Evolutionary conservation across 179 eudicot genomes (phyloP), one percentile per base, ranked within the genome.

Genomic region (Actinidia arguta): DNA sequence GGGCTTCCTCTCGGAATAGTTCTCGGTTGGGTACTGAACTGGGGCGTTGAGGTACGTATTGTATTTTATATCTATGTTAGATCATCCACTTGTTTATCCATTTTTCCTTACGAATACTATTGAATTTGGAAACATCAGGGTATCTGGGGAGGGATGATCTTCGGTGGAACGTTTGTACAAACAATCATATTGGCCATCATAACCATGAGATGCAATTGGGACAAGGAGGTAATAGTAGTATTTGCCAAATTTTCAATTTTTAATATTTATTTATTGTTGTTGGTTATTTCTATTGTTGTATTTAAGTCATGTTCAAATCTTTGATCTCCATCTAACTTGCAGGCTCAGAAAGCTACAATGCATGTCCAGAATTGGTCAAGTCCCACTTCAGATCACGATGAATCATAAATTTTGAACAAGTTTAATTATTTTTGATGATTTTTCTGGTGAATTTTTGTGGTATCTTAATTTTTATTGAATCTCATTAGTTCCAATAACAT

Each of bases 101-200:
- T 27, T 25, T 47, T 47, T 48, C 0, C 36, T 50, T 14, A 2
- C 9, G 25, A 22, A n/a, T n/a, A n/a, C 1, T 13, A 50, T 8
- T 75, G 66, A n/a, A 18, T 55, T 31, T 36, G 64, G 64, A 75
- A 8, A 71, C 39, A 20, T 47, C 12, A 90, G 92, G 92, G 89
- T 2, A 82, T 90, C 13, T 90, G 92, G 90, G 90, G 78, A 42
- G 92, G 92, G 27, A 90, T 90, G 92, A 88, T 90, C 2, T 85
- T 90, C 24, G 90, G 92, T 8, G 90, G 92, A 70, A 90, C 92
- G 47, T 81, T 80, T 6, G 61, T 86, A 24, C 90, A 90, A 69
- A 90, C 92, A 0, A 3, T 86, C 31, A 83, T 88, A 71, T 75
- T 88, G 52, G 84, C 81, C 22, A 64, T 81, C 55, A 78, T 89